These are phyloP conservation scores for Calonectria honghensis DNA, from an alignment of 2,329 filamentous ascomycete species.

Conservation along the genomic window DNA sequence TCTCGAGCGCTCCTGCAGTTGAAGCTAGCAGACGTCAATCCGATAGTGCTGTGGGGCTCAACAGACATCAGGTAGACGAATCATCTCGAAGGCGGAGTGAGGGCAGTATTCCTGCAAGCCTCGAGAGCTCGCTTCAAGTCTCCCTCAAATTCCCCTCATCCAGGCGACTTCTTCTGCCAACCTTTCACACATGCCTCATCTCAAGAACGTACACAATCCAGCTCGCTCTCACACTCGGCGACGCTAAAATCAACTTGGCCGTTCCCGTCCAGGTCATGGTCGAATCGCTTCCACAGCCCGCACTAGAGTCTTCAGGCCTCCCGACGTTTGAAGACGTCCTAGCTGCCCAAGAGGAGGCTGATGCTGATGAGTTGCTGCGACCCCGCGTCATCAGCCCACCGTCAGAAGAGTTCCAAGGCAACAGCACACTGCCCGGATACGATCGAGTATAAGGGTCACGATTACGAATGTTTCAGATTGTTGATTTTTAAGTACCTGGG, in stretches of 20 bases:
- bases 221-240: constrained; percentile 4
- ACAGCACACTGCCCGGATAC: constrained; percentile 11
- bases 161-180: constrained; percentile 26
- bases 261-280: constrained; percentile 29
- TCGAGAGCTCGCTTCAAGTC: constrained; percentile 3
- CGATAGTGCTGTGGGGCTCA: constrained; percentile 3
- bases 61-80: not conserved
- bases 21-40: constrained; percentile 21
- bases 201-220: constrained; percentile 34
- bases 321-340: constrained; percentile 30
- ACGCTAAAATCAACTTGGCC: constrained; percentile 18
- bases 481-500: not conserved
- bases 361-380: constrained; percentile 29
- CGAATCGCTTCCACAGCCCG: constrained; percentile 11
- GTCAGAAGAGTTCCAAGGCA: not conserved
- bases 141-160: constrained; percentile 21
- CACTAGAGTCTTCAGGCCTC: not conserved
- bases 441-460: not conserved
- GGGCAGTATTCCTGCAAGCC: not conserved
- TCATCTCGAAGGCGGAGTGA: constrained; percentile 17
- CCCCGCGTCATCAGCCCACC: constrained; percentile 30
- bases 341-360: constrained; percentile 29
- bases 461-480: not conserved
- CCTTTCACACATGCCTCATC: constrained; percentile 33
- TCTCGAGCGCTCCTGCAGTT: not conserved